These are phyloP conservation scores for Candida hungchunana DNA, from an alignment of 805 yeast species.

Conservation along the genomic window DNA sequence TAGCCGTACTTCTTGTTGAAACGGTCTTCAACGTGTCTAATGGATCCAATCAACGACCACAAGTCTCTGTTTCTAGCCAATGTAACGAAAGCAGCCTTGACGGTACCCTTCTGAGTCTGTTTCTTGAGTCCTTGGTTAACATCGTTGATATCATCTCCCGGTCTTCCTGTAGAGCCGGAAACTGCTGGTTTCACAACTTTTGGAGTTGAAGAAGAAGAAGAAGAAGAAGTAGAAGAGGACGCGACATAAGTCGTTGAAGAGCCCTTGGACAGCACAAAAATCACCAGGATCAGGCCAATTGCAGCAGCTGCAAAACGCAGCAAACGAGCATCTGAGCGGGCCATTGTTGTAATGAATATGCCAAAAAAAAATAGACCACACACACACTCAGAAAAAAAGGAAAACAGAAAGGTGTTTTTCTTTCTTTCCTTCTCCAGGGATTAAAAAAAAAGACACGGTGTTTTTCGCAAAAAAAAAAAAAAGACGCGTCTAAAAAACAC, in stretches of 20 bases:
- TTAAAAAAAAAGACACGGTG: too few species aligned
- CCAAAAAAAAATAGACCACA: too few species aligned
- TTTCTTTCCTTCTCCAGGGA: too few species aligned
- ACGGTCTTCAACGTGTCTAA: slow-evolving; percentile 62
- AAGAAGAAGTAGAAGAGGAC: slow-evolving; percentile 8
- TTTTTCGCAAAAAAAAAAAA: too few species aligned
- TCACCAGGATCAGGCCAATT: slow-evolving; percentile 21
- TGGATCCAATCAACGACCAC: slow-evolving; percentile 51
- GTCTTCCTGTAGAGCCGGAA: slow-evolving; percentile 8
- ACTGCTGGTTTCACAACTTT: slow-evolving; percentile 14
- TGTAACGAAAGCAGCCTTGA: slow-evolving; percentile 63
- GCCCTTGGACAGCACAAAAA: slow-evolving; percentile 27
- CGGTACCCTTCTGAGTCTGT: slow-evolving; percentile 24
- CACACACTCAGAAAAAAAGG: slow-evolving; percentile 1
- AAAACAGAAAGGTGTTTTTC: too few species aligned
- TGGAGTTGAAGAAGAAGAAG: slow-evolving; percentile 6
- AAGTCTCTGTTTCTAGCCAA: slow-evolving; percentile 68
- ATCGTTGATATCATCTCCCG: slow-evolving; percentile 13
- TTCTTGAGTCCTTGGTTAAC: slow-evolving; percentile 20
- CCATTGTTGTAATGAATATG: slow-evolving; percentile 16
- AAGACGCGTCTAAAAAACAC: too few species aligned
- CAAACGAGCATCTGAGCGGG: slow-evolving; percentile 28
- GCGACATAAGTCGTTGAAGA: slow-evolving; percentile 25
- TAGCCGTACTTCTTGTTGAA: slow-evolving; percentile 60
- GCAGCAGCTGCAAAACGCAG: slow-evolving; percentile 26